Conservation (phyloP, 306 rosid species). For the Alnus glutinosa region DNA sequence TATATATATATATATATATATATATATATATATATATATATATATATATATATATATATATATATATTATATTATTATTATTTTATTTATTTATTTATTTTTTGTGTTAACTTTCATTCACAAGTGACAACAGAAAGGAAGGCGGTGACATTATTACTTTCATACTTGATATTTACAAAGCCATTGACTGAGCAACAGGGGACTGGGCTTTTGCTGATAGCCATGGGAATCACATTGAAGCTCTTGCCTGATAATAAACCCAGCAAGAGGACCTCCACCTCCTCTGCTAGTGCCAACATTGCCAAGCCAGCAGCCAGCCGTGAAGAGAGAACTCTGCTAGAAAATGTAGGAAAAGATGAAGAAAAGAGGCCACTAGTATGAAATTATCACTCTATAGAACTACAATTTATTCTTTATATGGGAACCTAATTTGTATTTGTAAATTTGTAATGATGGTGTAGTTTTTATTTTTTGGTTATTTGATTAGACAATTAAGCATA, state of each 20-base stretch:
- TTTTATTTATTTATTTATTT: too few species aligned
- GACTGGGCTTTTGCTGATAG: conserved; percentile 77
- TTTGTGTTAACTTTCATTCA: background rate
- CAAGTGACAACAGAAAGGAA: conserved; percentile 97
- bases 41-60: too few species aligned
- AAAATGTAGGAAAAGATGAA: conserved; percentile 43
- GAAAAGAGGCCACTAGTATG: conserved; percentile 66
- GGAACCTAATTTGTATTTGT: too few species aligned
- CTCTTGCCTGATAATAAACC: conserved; percentile 67
- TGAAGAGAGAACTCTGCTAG: conserved; percentile 32
- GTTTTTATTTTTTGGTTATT: too few species aligned
- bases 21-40: too few species aligned
- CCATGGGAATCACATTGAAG: conserved; percentile 89
- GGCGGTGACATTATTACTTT: conserved; percentile 80
- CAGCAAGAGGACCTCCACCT: conserved; percentile 26
- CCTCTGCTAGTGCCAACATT: too few species aligned
- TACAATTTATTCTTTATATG: conserved; percentile 7
- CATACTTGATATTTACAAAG: conserved; percentile 90
- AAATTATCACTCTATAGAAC: background rate
- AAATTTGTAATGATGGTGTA: too few species aligned
- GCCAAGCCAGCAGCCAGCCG: conserved; percentile 25
- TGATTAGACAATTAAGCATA: too few species aligned
- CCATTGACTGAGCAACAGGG: conserved; percentile 94
- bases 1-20: too few species aligned
- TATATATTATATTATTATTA: too few species aligned